A percentile compares a stretch with the other conserved stretches of the same genome.
phyloP scores from a whole-genome alignment of 2,329 filamentous ascomycete genomes.

The Pestalotiopsis sp. region DNA sequence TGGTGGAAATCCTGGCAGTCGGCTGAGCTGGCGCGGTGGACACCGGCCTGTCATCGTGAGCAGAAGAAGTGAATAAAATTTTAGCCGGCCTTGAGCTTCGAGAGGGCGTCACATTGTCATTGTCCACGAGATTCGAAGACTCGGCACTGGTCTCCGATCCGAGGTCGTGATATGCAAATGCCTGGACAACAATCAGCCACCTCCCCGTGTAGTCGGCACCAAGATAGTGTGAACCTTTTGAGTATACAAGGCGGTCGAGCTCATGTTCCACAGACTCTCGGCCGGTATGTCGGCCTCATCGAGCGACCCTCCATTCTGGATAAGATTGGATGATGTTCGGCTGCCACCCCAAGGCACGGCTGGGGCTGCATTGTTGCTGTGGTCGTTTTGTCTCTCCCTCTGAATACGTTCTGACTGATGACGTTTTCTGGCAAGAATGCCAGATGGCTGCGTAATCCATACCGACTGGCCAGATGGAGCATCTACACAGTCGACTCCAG shows the following conservation, averaged over 20 bases:
- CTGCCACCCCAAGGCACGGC: neutral
- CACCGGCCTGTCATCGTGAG: neutral
- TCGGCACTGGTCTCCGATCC: neutral
- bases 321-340: neutral
- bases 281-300: neutral
- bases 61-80: neutral
- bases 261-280: neutral
- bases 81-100: neutral
- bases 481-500: conserved; percentile 24
- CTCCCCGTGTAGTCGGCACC: neutral
- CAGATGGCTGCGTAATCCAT: conserved; percentile 10
- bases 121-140: neutral
- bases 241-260: neutral
- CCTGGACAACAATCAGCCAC: neutral
- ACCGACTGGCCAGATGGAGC: conserved; percentile 5
- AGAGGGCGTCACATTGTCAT: neutral
- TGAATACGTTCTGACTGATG: no score
- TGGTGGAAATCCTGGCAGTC: neutral
- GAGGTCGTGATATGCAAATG: neutral
- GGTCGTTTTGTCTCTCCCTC: no score
- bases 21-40: no score
- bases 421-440: no score
- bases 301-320: neutral
- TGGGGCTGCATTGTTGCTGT: neutral
- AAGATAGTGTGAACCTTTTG: neutral